These are phyloP conservation scores for Saussurea involucrata DNA, from an alignment of 129 eudicot species.

Conservation along the genomic window DNA sequence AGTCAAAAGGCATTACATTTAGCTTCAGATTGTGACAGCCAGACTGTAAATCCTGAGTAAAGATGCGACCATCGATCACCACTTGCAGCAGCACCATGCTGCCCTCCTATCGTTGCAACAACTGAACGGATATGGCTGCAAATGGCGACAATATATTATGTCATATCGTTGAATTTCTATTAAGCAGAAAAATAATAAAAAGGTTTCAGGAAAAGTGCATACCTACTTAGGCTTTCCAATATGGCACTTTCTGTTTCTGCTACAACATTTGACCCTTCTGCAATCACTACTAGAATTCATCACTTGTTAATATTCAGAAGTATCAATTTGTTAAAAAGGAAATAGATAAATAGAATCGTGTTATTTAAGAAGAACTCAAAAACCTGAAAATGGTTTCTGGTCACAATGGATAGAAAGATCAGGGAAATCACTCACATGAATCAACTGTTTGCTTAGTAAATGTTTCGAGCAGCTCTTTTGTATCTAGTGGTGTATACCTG, in stretches of 20 bases:
- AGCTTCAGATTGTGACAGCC: slow-evolving; percentile 93
- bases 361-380: not conserved
- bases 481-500: no score
- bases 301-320: slow-evolving; percentile 41
- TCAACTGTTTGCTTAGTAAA: no score
- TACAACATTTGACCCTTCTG: slow-evolving; percentile 74
- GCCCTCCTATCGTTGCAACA: slow-evolving; percentile 88
- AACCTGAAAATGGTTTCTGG: not conserved
- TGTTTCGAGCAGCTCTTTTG: no score
- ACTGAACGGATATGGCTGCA: slow-evolving; percentile 88
- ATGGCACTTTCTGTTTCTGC: slow-evolving; percentile 76
- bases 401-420: no score
- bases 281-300: slow-evolving; percentile 51
- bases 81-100: slow-evolving; percentile 76
- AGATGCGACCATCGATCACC: slow-evolving; percentile 84
- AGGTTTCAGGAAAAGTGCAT: slow-evolving; percentile 2
- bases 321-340: no score
- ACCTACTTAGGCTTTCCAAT: slow-evolving; percentile 92
- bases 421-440: no score
- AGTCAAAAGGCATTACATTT: no score
- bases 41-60: slow-evolving; percentile 81
- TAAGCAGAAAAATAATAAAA: not conserved
- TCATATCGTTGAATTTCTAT: not conserved
- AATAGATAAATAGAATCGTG: not conserved
- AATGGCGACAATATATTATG: not conserved